Evolutionary conservation across 305 asterid genomes (phyloP).

Genomic region (Fraxinus sp.): DNA sequence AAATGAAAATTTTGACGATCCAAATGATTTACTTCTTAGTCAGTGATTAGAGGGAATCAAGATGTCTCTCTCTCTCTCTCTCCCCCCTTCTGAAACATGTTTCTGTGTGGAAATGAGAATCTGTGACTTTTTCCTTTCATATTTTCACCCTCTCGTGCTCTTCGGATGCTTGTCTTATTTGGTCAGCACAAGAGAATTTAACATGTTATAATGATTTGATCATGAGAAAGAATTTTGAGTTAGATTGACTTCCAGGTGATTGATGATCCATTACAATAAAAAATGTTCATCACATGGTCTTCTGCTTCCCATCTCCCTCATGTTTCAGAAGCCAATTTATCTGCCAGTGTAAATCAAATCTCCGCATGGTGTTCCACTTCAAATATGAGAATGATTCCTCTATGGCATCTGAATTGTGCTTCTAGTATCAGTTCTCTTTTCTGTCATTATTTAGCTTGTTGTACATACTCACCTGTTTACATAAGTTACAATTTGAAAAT

Average conservation of each 20-base stretch:
- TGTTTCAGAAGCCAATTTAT: background rate
- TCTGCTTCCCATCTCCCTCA: background rate
- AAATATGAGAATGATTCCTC: background rate
- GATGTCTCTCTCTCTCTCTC: background rate
- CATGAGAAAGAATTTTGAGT: background rate
- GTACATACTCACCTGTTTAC: background rate
- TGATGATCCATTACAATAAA: background rate
- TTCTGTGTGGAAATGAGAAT: background rate
- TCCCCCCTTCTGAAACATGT: background rate
- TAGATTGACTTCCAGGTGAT: background rate
- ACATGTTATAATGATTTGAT: background rate
- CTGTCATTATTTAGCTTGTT: background rate
- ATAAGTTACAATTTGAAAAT: background rate
- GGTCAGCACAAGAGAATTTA: background rate
- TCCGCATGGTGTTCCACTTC: background rate
- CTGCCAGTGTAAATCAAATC: background rate
- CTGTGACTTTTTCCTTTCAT: background rate
- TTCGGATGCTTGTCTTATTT: background rate
- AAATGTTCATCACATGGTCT: background rate
- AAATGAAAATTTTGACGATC: background rate
- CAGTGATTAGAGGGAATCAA: background rate
- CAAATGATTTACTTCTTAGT: background rate
- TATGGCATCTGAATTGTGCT: background rate
- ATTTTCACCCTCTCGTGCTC: background rate
- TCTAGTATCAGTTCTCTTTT: background rate